Evolutionary conservation across 2,329 filamentous ascomycete species (phyloP).

Genomic region (Tolypocladium album): DNA sequence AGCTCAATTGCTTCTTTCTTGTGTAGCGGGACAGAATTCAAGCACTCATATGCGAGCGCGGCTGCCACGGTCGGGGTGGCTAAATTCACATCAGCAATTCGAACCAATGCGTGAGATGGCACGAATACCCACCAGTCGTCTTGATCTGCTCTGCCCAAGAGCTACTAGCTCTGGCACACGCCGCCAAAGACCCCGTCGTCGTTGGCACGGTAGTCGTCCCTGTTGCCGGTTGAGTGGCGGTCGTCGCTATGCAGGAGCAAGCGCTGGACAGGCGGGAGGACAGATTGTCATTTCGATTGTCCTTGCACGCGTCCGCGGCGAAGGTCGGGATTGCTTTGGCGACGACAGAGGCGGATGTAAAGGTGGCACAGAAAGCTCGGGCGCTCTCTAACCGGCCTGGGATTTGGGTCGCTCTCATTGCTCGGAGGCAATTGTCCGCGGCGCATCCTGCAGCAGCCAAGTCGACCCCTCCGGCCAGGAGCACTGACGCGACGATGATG

Average conservation of each 20-base stretch:
- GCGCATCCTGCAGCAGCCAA: constrained; percentile 11
- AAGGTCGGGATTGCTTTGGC: constrained; percentile 9
- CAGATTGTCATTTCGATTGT: constrained; percentile 8
- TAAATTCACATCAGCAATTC: not conserved
- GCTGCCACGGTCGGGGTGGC: constrained; percentile 22
- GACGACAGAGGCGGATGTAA: constrained; percentile 8
- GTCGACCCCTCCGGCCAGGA: constrained; percentile 1
- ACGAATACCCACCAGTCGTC: not conserved
- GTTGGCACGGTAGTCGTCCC: constrained; percentile 2
- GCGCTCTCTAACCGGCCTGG: constrained; percentile 20
- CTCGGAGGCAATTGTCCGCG: constrained; percentile 26
- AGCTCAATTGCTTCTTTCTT: constrained; percentile 21
- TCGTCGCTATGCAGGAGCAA: constrained; percentile 11
- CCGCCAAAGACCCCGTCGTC: not conserved
- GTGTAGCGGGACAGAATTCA: constrained; percentile 27
- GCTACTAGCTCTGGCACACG: constrained; percentile 6
- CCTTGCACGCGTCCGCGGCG: constrained; percentile 9
- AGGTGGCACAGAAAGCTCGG: constrained; percentile 19
- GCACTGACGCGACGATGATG: constrained; percentile 1
- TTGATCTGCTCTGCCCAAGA: constrained; percentile 5
- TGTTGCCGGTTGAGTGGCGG: constrained; percentile 1
- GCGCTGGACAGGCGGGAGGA: constrained; percentile 11
- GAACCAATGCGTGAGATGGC: not conserved
- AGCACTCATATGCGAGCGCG: constrained; percentile 23
- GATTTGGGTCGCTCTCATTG: constrained; percentile 20